Conservation (phyloP, 169 alveolate species). For the Babesia caballi region DNA sequence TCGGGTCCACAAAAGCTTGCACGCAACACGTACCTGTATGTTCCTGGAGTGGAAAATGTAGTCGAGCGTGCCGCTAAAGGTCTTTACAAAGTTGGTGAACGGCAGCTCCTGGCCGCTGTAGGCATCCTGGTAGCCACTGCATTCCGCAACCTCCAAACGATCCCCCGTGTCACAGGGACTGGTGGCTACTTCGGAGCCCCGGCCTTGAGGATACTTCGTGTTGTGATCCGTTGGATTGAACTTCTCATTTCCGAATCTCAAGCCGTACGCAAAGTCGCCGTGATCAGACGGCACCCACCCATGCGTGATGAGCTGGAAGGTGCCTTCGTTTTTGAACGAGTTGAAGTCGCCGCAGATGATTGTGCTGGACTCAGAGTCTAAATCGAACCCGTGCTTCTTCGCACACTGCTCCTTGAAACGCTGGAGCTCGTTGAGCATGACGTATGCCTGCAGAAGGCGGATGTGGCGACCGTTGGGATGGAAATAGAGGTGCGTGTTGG, state of each 20-base stretch:
- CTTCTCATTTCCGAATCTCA: neutral
- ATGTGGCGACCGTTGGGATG: slow-evolving; percentile 62
- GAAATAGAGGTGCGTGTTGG: slow-evolving; percentile 60
- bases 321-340: slow-evolving; percentile 39
- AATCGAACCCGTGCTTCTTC: slow-evolving; percentile 22
- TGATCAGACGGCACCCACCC: slow-evolving; percentile 54
- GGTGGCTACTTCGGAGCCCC: neutral
- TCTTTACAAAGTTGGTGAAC: slow-evolving; percentile 55
- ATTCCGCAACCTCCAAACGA: slow-evolving; percentile 21
- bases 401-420: slow-evolving; percentile 19
- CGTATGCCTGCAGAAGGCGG: slow-evolving; percentile 55
- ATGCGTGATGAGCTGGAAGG: slow-evolving; percentile 23
- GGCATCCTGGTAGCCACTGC: slow-evolving; percentile 44
- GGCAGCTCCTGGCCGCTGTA: slow-evolving; percentile 28
- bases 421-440: slow-evolving; percentile 47
- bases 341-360: slow-evolving; percentile 63
- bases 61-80: slow-evolving; percentile 62
- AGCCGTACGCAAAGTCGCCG: slow-evolving; percentile 46
- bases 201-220: neutral
- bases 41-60: slow-evolving; percentile 56
- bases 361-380: slow-evolving; percentile 22
- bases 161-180: neutral
- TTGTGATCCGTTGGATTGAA: slow-evolving; percentile 13
- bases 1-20: too few relatives aligned
- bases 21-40: slow-evolving; percentile 22